Conservation (phyloP, 2,329 filamentous ascomycete species). For the Talaromyces piceae region DNA sequence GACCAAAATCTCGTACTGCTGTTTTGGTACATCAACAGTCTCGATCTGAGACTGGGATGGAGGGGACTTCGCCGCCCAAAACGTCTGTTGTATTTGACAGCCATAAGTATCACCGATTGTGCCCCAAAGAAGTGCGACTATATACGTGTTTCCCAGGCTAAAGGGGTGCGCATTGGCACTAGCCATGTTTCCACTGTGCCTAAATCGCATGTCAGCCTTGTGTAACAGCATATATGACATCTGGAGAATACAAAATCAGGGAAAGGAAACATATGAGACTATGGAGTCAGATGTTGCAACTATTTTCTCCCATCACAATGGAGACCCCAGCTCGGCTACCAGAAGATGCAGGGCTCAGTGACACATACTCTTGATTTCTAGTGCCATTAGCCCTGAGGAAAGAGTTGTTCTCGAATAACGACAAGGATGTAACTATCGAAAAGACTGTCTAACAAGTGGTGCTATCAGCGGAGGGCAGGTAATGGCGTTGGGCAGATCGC, state of each 20-base stretch:
- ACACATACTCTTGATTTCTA: neutral
- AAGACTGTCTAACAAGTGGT: neutral
- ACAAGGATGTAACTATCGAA: neutral
- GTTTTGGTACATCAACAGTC: slow-evolving; percentile 50
- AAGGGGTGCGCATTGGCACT: neutral
- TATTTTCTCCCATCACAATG: too few species aligned
- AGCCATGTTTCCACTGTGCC: neutral
- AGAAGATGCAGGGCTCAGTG: neutral
- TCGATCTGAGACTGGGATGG: slow-evolving; percentile 14
- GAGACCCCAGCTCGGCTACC: too few species aligned
- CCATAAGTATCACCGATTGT: neutral
- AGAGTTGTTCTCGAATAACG: neutral
- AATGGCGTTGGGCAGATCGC: neutral
- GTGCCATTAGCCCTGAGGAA: neutral
- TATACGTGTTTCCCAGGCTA: neutral
- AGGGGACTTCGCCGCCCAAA: neutral
- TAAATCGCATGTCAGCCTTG: neutral
- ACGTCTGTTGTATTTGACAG: neutral
- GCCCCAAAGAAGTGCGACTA: neutral
- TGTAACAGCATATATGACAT: neutral
- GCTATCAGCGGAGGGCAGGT: neutral
- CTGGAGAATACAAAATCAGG: neutral
- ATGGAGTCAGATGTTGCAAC: too few species aligned
- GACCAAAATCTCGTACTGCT: slow-evolving; percentile 56
- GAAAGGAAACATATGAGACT: neutral